Base-by-base conservation (phyloP, 2,329 filamentous ascomycete genomes). In the Berkeleyomyces rouxiae region DNA sequence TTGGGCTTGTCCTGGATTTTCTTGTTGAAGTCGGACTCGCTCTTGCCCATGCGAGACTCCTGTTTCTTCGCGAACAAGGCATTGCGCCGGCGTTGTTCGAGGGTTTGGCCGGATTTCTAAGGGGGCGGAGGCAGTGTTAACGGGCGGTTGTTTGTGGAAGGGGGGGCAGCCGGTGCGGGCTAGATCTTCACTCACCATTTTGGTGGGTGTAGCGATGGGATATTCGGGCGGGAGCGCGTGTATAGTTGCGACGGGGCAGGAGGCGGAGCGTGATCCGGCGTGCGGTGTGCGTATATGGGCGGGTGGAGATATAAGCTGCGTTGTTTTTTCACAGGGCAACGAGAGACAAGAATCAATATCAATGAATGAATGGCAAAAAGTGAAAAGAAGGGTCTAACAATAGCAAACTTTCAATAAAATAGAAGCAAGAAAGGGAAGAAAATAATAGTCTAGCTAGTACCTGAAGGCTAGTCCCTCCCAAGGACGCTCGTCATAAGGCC, bases 21-120 rank as follows among this genome's bases (percentile, higher is more conserved):
- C 75, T 83, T 82, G 79, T 85, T 85, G 68, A 85, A 72, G 66
- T 83, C 79, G 33, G 76, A 76, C 64, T 83, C 79, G n/a, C 83
- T 79, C 76, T 88, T 90, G 74, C 88, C 88, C 73, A 87, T 86
- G 71, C 85, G 87, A 65, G 78, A 76, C 71, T 87, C 83, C 72
- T 92, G 84, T 61, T 82, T 79, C 72, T 86, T 85, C 68, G 80
- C 84, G 75, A 89, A 95, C 74, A 87, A 86, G 70, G 82, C 82
- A 77, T 93, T 93, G 66, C 86, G 84, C 70, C 83, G 83, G 73
- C 88, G 85, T 78, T 93, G 89, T 74, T 89, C 82, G 68, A 86
- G 88, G 68, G 88, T 93, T 85, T 92, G 88, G 64, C 60, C 44
- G 33, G 36, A 47, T 55, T 64, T 62, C 63, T 69, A 64, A 49